Evolutionary conservation across 176 grass and related monocot species (phyloP), one percentile per base, ranked within the genome.

Genomic region (Aechmea fasciata): DNA sequence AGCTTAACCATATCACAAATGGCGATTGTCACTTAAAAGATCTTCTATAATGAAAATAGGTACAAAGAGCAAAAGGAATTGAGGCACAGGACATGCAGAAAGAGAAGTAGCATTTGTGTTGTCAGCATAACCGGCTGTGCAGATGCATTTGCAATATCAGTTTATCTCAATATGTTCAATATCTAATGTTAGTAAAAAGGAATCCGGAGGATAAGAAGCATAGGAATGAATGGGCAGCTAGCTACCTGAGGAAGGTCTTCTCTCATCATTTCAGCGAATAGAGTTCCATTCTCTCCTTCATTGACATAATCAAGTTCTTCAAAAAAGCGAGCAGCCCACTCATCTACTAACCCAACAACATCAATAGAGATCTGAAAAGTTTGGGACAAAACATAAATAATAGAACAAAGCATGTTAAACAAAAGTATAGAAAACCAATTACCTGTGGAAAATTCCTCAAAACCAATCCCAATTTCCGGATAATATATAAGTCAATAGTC

Each of bases 291-390:
- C 76, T 90, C 86, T 63, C 93, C 93, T 74, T 97, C 93, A 67
- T 92, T 92, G n/a, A 97, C 59, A 90, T 97, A 97, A 87, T 97
- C 93, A 66, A 97, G 93, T 83, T 97, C 93, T 83, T 97, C 93
- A 61, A 97, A 97, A 77, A 97, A 92, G 3, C 89, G 89, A 78
- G 93, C 73, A 49, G 93, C 86, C 93, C 93, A 97, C 75, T 97
- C 93, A 81, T 92, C 86, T 52, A 92, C 93, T 57, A 97, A 81
- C 29, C 93, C 93, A 82, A 97, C 93, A 52, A 97, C 86, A 83
- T 97, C 93, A 83, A 97, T 13, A 26, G 93, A 85, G 11, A 97
- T 74, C 89, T 97, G 65, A 70, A 17, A 81, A 25, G 12, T 8
- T 12, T 13, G 57, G 64, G 50, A 79, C 48, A 8, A 11, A 5